Evolutionary conservation across 192 early-diverging fungal species (phyloP).

Genomic region (Podila clonocystis): DNA sequence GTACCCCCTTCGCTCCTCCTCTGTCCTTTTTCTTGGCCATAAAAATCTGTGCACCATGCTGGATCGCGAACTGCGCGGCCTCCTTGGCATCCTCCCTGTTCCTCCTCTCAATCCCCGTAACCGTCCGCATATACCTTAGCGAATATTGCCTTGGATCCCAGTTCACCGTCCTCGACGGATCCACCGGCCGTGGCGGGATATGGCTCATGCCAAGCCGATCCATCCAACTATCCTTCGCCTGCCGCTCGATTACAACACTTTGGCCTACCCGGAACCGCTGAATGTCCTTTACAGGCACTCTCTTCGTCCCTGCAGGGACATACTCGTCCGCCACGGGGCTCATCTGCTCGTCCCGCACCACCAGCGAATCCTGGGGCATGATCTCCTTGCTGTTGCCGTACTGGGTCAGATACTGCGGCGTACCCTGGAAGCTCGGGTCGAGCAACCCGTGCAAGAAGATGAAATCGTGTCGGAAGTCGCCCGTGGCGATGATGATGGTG

Average conservation of each 20-base stretch:
- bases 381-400: neutral
- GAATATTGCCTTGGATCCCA: slow-evolving; percentile 21
- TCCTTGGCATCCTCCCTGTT: neutral
- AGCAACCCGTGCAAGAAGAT: slow-evolving; percentile 22
- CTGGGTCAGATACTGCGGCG: slow-evolving; percentile 14
- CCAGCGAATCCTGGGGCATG: slow-evolving; percentile 10
- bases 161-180: slow-evolving; percentile 2
- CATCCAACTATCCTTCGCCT: slow-evolving; percentile 4
- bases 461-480: slow-evolving; percentile 37
- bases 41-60: neutral
- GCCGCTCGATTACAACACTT: slow-evolving; percentile 9
- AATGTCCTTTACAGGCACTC: slow-evolving; percentile 24
- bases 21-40: neutral
- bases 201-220: slow-evolving; percentile 16
- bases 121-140: slow-evolving; percentile 19
- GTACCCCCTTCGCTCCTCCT: too few species aligned
- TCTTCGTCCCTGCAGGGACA: slow-evolving; percentile 13
- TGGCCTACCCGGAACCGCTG: slow-evolving; percentile 13
- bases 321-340: slow-evolving; percentile 12
- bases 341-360: slow-evolving; percentile 8
- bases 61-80: neutral
- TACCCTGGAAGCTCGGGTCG: slow-evolving; percentile 28
- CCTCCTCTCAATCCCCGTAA: slow-evolving; percentile 13
- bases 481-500: slow-evolving; percentile 19
- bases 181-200: slow-evolving; percentile 8